These are phyloP conservation scores for Mortierella sp. DNA, from an alignment of 371 early-diverging fungal species.

Conservation along the genomic window DNA sequence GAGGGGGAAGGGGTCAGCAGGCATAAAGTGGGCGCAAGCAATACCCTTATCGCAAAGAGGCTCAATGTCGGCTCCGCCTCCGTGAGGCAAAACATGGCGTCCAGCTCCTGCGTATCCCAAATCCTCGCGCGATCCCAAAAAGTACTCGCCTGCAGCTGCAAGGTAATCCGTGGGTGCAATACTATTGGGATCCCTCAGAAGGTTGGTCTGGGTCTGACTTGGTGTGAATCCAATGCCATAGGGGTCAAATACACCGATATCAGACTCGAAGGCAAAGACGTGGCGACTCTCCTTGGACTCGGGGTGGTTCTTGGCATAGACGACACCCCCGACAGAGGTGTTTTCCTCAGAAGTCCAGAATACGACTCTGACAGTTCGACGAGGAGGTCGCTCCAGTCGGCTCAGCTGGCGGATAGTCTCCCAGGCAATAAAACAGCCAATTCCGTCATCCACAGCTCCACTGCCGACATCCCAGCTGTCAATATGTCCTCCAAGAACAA, in stretches of 20 bases:
- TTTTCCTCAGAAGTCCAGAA: conserved; percentile 72
- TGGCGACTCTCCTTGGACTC: conserved; percentile 53
- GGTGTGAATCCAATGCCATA: conserved; percentile 59
- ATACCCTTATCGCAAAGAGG: conserved; percentile 62
- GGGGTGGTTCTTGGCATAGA: conserved; percentile 61
- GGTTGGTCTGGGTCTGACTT: conserved; percentile 24
- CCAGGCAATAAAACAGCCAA: conserved; percentile 68
- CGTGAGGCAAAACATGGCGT: conserved; percentile 32
- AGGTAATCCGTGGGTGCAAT: conserved; percentile 12
- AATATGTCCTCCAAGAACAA: conserved; percentile 71
- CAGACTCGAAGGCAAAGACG: conserved; percentile 69
- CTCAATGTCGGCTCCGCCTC: conserved; percentile 60
- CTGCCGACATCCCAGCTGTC: conserved; percentile 73
- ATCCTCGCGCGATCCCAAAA: conserved; percentile 40
- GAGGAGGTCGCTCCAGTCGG: conserved; percentile 44
- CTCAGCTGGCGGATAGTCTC: conserved; percentile 65
- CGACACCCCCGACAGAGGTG: conserved; percentile 59
- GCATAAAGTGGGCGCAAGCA: conserved; percentile 62
- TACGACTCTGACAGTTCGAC: conserved; percentile 67
- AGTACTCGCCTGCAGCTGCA: conserved; percentile 34
- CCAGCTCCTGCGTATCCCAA: conserved; percentile 48
- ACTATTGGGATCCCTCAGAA: conserved; percentile 14
- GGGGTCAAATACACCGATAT: conserved; percentile 67
- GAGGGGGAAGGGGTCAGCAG: conserved; percentile 60
- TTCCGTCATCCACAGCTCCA: conserved; percentile 69